A percentile compares a stretch with the other conserved stretches of the same genome.
Conservation (phyloP, 805 yeast species). For the Jamesozyma spencerorum region DNA sequence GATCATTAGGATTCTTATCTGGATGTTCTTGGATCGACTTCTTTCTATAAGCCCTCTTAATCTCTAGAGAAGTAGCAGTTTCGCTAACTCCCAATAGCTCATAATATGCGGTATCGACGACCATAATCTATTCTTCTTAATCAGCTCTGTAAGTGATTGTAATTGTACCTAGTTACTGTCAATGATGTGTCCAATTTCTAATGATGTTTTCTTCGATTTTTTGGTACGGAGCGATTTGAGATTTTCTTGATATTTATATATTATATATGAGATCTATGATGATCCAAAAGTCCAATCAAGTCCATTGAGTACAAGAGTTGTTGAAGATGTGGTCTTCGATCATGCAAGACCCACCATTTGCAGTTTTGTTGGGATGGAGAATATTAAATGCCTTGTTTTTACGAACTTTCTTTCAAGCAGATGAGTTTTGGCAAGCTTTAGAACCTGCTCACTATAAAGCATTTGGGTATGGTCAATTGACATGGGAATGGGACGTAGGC, state of each 20-base stretch:
- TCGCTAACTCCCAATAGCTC: conserved; percentile 51
- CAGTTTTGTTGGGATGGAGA: conserved; percentile 35
- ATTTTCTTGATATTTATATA: no score
- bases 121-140: conserved; percentile 37
- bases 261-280: no score
- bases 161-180: no score
- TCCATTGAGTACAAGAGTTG: neutral
- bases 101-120: conserved; percentile 64
- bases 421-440: conserved; percentile 85
- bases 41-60: conserved; percentile 72
- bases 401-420: conserved; percentile 85
- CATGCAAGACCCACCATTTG: neutral
- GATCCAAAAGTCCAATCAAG: no score
- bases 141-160: neutral
- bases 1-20: conserved; percentile 71
- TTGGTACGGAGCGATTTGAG: no score
- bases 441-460: conserved; percentile 81
- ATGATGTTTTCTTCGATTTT: no score
- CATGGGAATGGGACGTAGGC: conserved; percentile 90
- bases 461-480: conserved; percentile 70
- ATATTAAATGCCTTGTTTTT: conserved; percentile 54
- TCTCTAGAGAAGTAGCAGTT: conserved; percentile 54
- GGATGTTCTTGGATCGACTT: conserved; percentile 73
- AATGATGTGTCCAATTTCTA: no score
- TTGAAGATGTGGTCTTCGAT: neutral